Percentiles rank a stretch among this genome's conserved stretches.
Evolutionary conservation across 345 rosid species (phyloP).

Genomic region (Alliaria petiolata): DNA sequence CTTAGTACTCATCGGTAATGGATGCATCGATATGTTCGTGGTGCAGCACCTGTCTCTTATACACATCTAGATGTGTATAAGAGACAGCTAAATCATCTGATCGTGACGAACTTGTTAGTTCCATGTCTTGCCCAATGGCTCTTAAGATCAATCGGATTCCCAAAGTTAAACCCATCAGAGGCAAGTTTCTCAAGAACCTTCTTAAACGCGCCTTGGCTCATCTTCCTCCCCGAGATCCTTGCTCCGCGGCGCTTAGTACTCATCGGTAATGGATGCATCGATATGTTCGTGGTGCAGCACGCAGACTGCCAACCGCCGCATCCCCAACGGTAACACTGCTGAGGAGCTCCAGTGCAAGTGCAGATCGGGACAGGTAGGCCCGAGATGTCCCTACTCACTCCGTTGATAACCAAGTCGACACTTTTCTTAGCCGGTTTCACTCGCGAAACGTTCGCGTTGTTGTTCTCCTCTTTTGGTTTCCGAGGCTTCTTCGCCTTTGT

Average conservation of each 20-base stretch:
- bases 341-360: conserved; percentile 92
- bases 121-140: conserved; percentile 98
- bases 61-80: too few relatives aligned
- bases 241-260: conserved; percentile 95
- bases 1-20: conserved; percentile 94
- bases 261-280: conserved; percentile 94
- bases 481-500: conserved; percentile 63
- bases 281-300: conserved; percentile 89
- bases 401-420: conserved; percentile 76
- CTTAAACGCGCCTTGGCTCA: conserved; percentile 98
- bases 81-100: conserved; percentile 57
- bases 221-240: conserved; percentile 95
- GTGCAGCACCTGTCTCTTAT: conserved; percentile 64
- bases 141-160: conserved; percentile 86
- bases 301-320: conserved; percentile 99
- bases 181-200: conserved; percentile 95
- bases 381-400: conserved; percentile 81
- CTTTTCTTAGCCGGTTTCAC: conserved; percentile 83
- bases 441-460: conserved; percentile 34
- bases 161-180: conserved; percentile 83
- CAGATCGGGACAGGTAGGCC: conserved; percentile 89
- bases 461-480: conserved; percentile 67
- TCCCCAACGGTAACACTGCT: conserved; percentile 98
- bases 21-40: conserved; percentile 86
- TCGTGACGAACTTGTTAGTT: conserved; percentile 96